Percentiles rank a stretch among this genome's conserved stretches.
Conservation (phyloP, 2,329 filamentous ascomycete genomes). For the Penicillium sp. region DNA sequence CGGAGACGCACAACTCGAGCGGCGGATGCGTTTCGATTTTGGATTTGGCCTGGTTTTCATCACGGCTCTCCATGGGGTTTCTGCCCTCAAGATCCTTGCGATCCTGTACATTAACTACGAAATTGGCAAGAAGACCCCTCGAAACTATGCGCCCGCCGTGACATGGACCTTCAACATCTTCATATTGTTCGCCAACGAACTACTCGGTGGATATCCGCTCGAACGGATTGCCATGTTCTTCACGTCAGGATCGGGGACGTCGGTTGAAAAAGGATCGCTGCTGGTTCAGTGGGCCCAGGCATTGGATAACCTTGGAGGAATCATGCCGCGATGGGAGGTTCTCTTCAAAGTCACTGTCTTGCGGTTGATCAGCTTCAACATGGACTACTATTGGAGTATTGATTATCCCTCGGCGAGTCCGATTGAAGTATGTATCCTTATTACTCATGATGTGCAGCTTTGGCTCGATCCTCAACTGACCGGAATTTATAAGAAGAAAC, state of each 20-base stretch:
- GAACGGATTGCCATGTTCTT: slow-evolving; percentile 59
- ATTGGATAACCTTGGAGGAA: slow-evolving; percentile 75
- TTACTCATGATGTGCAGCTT: background rate
- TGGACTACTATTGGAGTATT: slow-evolving; percentile 93
- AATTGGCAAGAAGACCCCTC: slow-evolving; percentile 70
- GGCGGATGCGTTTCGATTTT: slow-evolving; percentile 78
- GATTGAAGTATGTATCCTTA: slow-evolving; percentile 68
- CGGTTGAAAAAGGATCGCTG: slow-evolving; percentile 40
- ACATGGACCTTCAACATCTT: slow-evolving; percentile 91
- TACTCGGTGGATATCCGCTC: slow-evolving; percentile 74
- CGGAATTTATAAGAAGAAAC: slow-evolving; percentile 82
- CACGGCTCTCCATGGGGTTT: slow-evolving; percentile 77
- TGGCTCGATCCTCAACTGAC: slow-evolving; percentile 13
- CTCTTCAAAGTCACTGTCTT: slow-evolving; percentile 95
- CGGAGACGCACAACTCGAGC: slow-evolving; percentile 60
- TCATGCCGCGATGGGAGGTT: slow-evolving; percentile 94
- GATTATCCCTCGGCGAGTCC: slow-evolving; percentile 63
- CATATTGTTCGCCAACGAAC: slow-evolving; percentile 85
- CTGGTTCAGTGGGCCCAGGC: slow-evolving; percentile 64
- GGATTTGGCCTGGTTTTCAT: slow-evolving; percentile 78
- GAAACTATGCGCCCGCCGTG: slow-evolving; percentile 65
- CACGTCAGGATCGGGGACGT: slow-evolving; percentile 29
- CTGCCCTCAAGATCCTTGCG: slow-evolving; percentile 72
- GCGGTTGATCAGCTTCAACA: slow-evolving; percentile 90
- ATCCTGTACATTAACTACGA: slow-evolving; percentile 82